Evolutionary conservation across 2,329 filamentous ascomycete genomes (phyloP), one percentile per base, ranked within the genome.

Genomic region (Cladosporium sp.): DNA sequence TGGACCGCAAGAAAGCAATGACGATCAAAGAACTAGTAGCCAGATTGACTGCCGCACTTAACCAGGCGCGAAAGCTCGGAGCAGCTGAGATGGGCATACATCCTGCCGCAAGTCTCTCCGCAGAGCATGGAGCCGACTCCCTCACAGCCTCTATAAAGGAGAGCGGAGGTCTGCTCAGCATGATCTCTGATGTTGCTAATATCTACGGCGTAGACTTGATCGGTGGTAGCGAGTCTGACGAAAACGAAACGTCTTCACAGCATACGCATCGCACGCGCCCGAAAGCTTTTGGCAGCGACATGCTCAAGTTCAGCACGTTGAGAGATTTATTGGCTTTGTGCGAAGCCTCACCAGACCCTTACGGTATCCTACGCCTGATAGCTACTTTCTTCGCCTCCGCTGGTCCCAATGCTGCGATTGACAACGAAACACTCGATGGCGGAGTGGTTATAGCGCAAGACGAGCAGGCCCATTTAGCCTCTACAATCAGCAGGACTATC

Each of bases 61-160:
- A 95, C 4, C 89, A 96, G 68, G 93, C 93, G 13, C 81, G 93
- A 33, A 96, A 94, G 40, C 79, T 92, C 41, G 92, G 92, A 27
- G 93, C 93, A 35, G 91, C 93, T n/a, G 93, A 97, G 64, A 88
- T 93, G 62, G 93, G 92, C 3, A 88, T 98, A 30, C 92, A 97
- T 69, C 93, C 93, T 35, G 92, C 92, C 15, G 89, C 92, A 8
- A 91, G 89, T 0, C 73, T 96, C 43, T 84, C 89, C 20, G 84
- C 85, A 11, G 72, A 93, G 25, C 85, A 83, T 56, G 59, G 48
- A 48, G 29, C 45, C 5, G 36, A 48, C 6, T 30, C 45, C 3
- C 45, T 62, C 6, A 22, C 56, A 7, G 43, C 46, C 9, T 50
- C 49, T 12, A 54, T 53, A 1, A 57, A 57, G 19, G 59, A 62